These are phyloP conservation scores for Sporothrix euskadiensis DNA, from an alignment of 2,329 filamentous ascomycete species.

Conservation along the genomic window DNA sequence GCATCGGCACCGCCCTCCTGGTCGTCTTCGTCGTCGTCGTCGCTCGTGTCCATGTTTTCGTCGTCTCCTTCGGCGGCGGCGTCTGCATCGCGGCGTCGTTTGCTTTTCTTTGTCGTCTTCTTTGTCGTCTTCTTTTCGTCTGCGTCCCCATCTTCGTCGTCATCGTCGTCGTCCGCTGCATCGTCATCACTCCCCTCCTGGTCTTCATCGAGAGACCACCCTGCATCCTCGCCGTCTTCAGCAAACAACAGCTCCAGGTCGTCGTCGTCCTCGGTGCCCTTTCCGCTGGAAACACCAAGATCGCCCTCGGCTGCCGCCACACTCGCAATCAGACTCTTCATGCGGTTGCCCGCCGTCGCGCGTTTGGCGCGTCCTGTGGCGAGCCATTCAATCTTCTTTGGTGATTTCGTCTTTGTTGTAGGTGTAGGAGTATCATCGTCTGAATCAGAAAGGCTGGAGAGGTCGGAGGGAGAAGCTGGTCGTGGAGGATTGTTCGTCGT, in stretches of 20 bases:
- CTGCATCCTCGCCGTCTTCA: conserved; percentile 67
- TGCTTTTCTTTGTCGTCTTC: not conserved
- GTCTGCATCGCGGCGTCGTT: not conserved
- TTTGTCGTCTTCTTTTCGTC: conserved; percentile 64
- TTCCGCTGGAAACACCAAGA: not conserved
- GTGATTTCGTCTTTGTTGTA: conserved; percentile 26
- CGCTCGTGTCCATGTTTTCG: conserved; percentile 85
- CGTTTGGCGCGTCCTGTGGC: conserved; percentile 73
- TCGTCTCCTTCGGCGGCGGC: conserved; percentile 62
- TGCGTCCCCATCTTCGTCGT: conserved; percentile 57
- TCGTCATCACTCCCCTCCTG: conserved; percentile 72
- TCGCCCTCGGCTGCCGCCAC: conserved; percentile 56
- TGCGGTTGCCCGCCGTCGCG: conserved; percentile 79
- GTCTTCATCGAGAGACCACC: conserved; percentile 72
- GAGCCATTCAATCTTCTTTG: conserved; percentile 61
- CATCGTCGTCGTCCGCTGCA: conserved; percentile 58
- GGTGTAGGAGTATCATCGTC: conserved; percentile 35
- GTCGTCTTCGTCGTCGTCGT: conserved; percentile 78
- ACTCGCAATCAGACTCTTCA: conserved; percentile 74
- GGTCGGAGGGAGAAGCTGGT: conserved; percentile 14
- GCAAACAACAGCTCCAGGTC: conserved; percentile 75
- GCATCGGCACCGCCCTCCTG: conserved; percentile 52
- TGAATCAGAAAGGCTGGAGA: conserved; percentile 25
- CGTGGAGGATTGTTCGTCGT: not conserved
- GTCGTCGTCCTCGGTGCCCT: conserved; percentile 46